Conservation (phyloP, 2,329 filamentous ascomycete species). For the Dryadomyces sulphureus region DNA sequence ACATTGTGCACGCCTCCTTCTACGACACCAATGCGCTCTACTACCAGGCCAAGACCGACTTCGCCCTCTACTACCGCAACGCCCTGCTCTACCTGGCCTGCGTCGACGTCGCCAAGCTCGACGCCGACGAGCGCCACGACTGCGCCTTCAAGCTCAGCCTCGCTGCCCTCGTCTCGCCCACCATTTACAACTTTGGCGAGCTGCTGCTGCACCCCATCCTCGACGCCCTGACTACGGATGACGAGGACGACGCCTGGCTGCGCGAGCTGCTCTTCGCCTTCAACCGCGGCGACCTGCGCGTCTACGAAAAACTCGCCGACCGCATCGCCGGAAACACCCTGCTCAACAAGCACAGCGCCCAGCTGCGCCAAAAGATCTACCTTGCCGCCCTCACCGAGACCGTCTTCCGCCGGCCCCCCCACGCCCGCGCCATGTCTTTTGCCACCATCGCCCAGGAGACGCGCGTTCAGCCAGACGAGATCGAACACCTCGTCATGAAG, state of each 20-base stretch:
- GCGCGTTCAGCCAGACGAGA: conserved; percentile 79
- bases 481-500: conserved; percentile 98
- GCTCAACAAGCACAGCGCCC: conserved; percentile 63
- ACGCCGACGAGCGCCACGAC: conserved; percentile 58
- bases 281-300: conserved; percentile 82
- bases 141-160: conserved; percentile 88
- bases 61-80: conserved; percentile 93
- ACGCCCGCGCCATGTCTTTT: conserved; percentile 92
- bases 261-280: conserved; percentile 94
- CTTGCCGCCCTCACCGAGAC: conserved; percentile 91
- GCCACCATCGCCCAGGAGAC: conserved; percentile 78
- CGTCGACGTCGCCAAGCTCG: conserved; percentile 66
- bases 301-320: conserved; percentile 69
- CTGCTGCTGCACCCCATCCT: conserved; percentile 95
- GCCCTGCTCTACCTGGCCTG: conserved; percentile 95
- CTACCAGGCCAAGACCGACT: conserved; percentile 87
- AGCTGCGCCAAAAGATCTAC: conserved; percentile 95
- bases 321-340: conserved; percentile 71
- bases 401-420: conserved; percentile 87
- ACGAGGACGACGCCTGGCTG: conserved; percentile 67
- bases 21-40: conserved; percentile 92
- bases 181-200: conserved; percentile 99
- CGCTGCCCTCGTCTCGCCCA: conserved; percentile 81
- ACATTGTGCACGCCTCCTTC: conserved; percentile 87
- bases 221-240: conserved; percentile 45